A percentile compares a stretch with the other conserved stretches of the same genome.
Evolutionary conservation across 306 rosid species (phyloP).

Genomic region (Castanea crenata): DNA sequence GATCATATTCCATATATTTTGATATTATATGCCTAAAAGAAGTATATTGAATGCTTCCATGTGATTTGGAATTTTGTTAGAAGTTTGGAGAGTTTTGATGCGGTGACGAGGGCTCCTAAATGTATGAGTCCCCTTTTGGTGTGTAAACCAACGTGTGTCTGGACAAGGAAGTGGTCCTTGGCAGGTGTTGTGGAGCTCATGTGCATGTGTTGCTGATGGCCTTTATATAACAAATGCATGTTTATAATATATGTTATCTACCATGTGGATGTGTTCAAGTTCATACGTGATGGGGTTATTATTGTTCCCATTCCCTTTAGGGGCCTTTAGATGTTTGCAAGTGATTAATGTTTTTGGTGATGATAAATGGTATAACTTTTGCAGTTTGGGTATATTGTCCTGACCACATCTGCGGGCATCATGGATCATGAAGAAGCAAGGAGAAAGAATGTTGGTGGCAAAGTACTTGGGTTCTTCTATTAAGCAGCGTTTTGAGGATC

Average conservation of each 20-base stretch:
- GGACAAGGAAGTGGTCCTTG: not conserved
- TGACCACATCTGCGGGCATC: slow-evolving; percentile 59
- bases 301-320: not conserved
- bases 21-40: not conserved
- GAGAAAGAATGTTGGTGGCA: slow-evolving; percentile 60
- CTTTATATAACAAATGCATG: not conserved
- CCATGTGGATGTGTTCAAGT: not conserved
- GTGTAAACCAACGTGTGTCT: too few relatives aligned
- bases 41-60: not conserved
- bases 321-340: not conserved
- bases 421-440: slow-evolving; percentile 66
- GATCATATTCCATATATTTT: not conserved
- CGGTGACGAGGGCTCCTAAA: not conserved
- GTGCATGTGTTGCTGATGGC: not conserved
- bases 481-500: slow-evolving; percentile 12
- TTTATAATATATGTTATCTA: not conserved
- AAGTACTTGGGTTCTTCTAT: slow-evolving; percentile 64
- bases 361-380: not conserved
- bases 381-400: slow-evolving; percentile 55
- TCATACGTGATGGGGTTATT: not conserved
- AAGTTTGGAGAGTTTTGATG: not conserved
- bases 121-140: too few relatives aligned
- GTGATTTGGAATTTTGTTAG: not conserved
- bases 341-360: not conserved
- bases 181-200: not conserved